These are phyloP conservation scores for Syzygium aqueum DNA, from an alignment of 345 rosid species.

Conservation along the genomic window DNA sequence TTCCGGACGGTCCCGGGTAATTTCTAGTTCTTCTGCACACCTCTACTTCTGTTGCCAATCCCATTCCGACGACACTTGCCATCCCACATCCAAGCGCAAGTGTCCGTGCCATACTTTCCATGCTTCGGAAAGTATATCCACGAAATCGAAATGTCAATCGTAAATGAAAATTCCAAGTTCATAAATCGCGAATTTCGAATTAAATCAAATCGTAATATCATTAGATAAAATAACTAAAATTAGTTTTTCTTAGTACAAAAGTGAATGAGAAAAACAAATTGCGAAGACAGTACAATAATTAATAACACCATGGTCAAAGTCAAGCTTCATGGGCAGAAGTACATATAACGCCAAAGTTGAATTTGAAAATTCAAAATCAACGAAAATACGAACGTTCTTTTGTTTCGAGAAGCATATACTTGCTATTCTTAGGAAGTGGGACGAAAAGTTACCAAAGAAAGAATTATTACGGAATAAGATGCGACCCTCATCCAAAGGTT, in stretches of 20 bases:
- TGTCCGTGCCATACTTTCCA: background rate
- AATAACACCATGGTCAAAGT: background rate
- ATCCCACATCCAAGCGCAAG: background rate
- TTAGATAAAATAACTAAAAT: background rate
- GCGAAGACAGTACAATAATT: too few relatives aligned
- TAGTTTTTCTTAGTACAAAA: background rate
- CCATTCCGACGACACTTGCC: accelerated
- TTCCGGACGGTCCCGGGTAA: accelerated
- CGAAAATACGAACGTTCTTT: background rate
- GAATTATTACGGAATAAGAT: background rate
- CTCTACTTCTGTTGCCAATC: background rate
- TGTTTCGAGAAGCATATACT: background rate
- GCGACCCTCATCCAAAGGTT: background rate
- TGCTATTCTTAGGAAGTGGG: background rate
- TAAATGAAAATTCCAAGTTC: background rate
- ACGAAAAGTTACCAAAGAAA: background rate
- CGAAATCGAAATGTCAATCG: accelerated
- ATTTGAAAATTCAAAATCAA: background rate
- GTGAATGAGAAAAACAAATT: background rate
- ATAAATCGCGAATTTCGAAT: background rate
- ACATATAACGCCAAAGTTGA: background rate
- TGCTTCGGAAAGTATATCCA: background rate
- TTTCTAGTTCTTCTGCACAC: too few relatives aligned
- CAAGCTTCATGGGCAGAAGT: background rate
- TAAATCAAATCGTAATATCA: background rate